These are phyloP conservation scores for Malassezia japonica DNA, from an alignment of 1,284 basidiomycete species.

Conservation along the genomic window DNA sequence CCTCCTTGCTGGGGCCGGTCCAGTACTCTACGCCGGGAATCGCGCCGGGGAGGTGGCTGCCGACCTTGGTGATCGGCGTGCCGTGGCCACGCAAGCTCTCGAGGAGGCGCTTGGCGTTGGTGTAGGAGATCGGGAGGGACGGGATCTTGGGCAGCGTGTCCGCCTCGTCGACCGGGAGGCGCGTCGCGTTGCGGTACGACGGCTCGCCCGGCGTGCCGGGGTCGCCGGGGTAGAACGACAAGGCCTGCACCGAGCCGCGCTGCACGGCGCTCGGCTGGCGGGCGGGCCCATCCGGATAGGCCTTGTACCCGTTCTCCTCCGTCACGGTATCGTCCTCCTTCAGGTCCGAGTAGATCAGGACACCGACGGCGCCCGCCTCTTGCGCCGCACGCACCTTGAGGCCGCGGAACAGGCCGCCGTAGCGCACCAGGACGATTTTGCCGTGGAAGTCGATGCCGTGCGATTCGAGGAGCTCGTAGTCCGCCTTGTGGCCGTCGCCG, in stretches of 20 bases:
- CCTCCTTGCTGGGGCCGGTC: conserved; percentile 49
- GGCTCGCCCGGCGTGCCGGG: conserved; percentile 78
- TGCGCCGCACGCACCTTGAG: conserved; percentile 71
- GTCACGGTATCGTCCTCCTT: conserved; percentile 77
- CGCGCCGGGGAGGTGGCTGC: conserved; percentile 50
- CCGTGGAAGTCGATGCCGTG: conserved; percentile 65
- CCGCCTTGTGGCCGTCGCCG: conserved; percentile 68
- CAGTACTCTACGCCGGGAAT: conserved; percentile 53
- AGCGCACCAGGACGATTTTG: conserved; percentile 73
- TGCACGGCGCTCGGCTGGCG: conserved; percentile 63
- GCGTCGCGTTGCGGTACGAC: conserved; percentile 70
- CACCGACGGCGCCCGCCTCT: conserved; percentile 61
- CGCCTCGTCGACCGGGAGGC: conserved; percentile 53
- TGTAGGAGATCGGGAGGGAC: conserved; percentile 58
- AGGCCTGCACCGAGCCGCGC: conserved; percentile 69
- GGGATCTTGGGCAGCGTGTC: conserved; percentile 71
- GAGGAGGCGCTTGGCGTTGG: conserved; percentile 53
- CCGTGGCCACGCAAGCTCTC: conserved; percentile 49
- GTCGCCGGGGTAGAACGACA: conserved; percentile 70
- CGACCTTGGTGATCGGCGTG: neutral
- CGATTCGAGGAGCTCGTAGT: conserved; percentile 54
- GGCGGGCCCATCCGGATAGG: conserved; percentile 74
- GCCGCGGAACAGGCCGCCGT: conserved; percentile 72
- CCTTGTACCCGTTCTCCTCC: conserved; percentile 55
- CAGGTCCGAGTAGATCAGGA: conserved; percentile 73